Conservation (phyloP, 2,329 filamentous ascomycete genomes). For the Fusarium pseudograminearum region DNA sequence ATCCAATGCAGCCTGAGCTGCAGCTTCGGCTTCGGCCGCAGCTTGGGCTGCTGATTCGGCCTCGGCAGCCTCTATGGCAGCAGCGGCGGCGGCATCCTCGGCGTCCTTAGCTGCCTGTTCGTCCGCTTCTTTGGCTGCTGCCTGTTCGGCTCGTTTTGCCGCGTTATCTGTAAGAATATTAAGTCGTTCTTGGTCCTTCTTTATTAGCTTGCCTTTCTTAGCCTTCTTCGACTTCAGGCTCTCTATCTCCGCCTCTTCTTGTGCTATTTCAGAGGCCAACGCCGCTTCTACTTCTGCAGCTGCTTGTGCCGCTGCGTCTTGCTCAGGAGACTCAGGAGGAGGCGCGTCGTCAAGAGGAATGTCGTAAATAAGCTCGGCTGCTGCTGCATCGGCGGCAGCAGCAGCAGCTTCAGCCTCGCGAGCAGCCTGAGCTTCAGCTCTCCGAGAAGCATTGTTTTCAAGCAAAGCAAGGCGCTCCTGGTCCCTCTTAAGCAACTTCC, state of each 20-base stretch:
- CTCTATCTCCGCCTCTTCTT: slow-evolving; percentile 45
- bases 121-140: slow-evolving; percentile 35
- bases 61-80: slow-evolving; percentile 30
- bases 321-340: slow-evolving; percentile 21
- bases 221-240: slow-evolving; percentile 41
- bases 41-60: slow-evolving; percentile 37
- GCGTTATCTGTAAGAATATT: slow-evolving; percentile 34
- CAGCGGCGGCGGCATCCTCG: slow-evolving; percentile 23
- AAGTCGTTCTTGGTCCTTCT: slow-evolving; percentile 41
- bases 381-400: slow-evolving; percentile 3
- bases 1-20: slow-evolving; percentile 28
- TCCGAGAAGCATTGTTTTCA: slow-evolving; percentile 33
- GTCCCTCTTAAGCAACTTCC: slow-evolving; percentile 42
- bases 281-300: slow-evolving; percentile 38
- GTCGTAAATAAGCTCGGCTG: slow-evolving; percentile 14
- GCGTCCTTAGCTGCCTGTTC: slow-evolving; percentile 33
- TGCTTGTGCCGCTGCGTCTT: slow-evolving; percentile 21
- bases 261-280: slow-evolving; percentile 28
- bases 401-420: slow-evolving; percentile 33
- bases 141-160: slow-evolving; percentile 28
- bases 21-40: slow-evolving; percentile 26
- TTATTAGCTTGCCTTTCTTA: slow-evolving; percentile 53
- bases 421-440: slow-evolving; percentile 33
- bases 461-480: slow-evolving; percentile 40
- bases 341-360: slow-evolving; percentile 26